Evolutionary conservation across 306 rosid genomes (phyloP), one percentile per base, ranked within the genome.

Genomic region (Macrotyloma uniflorum): DNA sequence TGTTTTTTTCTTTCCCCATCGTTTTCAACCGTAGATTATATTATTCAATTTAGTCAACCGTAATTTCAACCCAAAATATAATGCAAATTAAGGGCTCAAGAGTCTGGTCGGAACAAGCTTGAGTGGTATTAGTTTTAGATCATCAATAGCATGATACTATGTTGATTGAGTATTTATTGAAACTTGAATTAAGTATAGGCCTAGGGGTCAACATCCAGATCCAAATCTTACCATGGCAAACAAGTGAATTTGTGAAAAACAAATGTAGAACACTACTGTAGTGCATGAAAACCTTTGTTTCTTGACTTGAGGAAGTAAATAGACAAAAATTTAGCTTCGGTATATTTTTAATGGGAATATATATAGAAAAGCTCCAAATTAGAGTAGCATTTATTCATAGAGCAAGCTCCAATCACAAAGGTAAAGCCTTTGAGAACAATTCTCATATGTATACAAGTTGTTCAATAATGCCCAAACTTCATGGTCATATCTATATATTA

Each of bases 351-450:
- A 33, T 32, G 47, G 49, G 47, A 10, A 36, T 13, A 83, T 13
- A 83, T 14, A 47, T 40, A 14, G 75, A 51, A 67, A 83, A 83
- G 28, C 62, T 59, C 36, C 57, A 75, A 40, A 80, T 46, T 35
- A 40, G 14, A 79, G 51, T 72, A 63, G 6, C 49, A 74, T 79
- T 78, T 85, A 82, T 79, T 85, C 76, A 57, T 47, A 58, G 50
- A 53, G 82, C 75, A 55, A 35, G 54, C 81, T 79, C 77, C 79
- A 73, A 80, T 77, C 46, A 80, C 83, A 87, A 74, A 77, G 70
- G 40, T 43, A 61, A 79, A 80, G 79, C 79, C 74, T 76, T 64
- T 50, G 83, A 80, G 80, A 76, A 86, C 74, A 83, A 83, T 43
- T 77, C 79, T 77, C 69, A 62, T 36, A 45, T 43, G 75, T 42